Evolutionary conservation across 225 moss, liverwort and hornwort species (phyloP), one percentile per base, ranked within the genome.

Genomic region (Marchantia polymorpha): DNA sequence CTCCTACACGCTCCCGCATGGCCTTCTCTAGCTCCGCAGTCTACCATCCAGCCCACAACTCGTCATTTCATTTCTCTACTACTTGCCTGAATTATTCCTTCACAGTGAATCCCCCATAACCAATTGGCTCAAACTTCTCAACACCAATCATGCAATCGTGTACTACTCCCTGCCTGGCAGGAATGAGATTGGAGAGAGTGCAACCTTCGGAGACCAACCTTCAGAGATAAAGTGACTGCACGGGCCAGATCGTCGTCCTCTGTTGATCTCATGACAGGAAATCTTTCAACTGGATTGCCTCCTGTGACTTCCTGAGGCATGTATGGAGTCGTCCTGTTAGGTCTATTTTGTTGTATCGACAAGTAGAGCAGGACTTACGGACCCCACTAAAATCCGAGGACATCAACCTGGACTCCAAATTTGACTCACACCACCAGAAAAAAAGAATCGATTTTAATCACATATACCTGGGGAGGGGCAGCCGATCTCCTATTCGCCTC

Each of bases 211-310:
- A 54, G 55, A 84, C 80, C 69, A 80, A 89, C 90, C 87, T 89
- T 85, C 64, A 91, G 77, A 53, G 90, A 91, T 77, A 89, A 81
- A 0, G 87, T 86, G 68, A 91, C 89, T 81, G 90, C 90, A 69
- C 90, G 89, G 10, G 89, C 88, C 79, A 91, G 84, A 59, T 91
- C 90, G 77, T 91, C 90, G 69, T 91, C 89, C 79, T 91, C 90
- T 23, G 81, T 48, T 64, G 84, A 52, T 78, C 86, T 76, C 64
- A 81, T 54, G 31, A 51, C 10, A 14, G 82, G 82, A 13, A 80
- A 79, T 75, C 63, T 77, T 17, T 80, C 82, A 31, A 48, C 30
- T 61, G 67, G 52, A 70, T 48, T 80, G n/a, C 49, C 75, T 80
- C 51, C 87, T 50, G 69, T 77, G 61, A 76, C 48, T 65, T 87